Base-by-base conservation (phyloP, 306 rosid genomes). In the Lotus japonicus region DNA sequence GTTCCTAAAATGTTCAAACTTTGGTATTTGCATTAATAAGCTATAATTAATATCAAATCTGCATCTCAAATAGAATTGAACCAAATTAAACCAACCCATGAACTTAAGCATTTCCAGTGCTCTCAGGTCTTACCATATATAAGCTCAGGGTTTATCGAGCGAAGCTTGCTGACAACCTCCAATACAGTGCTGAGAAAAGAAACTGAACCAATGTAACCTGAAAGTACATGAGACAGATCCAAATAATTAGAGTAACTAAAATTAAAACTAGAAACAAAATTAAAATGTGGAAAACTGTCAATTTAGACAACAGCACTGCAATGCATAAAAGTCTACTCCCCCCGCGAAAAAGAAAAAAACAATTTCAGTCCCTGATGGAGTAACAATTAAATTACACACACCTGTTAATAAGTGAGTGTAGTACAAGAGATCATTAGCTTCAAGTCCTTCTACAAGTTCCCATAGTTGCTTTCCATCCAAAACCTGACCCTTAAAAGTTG, bases 181-280 rank as follows among this genome's bases (percentile, higher is more conserved):
- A 88, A 78, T 36, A 91, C 85, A 12, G 87, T 78, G 79, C 62
- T 78, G 57, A 91, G 83, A 77, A 91, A 91, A 57, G 97, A 88
- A 75, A 84, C 97, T 31, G 96, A 89, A 75, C 96, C 96, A 59
- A 89, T 90, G 77, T 90, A 90, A 68, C 97, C 97, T 90, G 88
- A 72, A 73, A 71, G 11, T 31, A 56, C 57, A 51, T 1, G 16
- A 46, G 57, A 45, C 28, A 45, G 31, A 14, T 46, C 43, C 70
- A 64, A 64, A 64, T 21, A 45, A 39, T 45, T n/a, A 64, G 57
- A 46, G 23, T 45, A 64, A 45, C 42, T 16, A 67, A 42, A 64
- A 45, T 50, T 16, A 72, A 35, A 64, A 45, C 21, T 11, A 12
- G 33, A 23, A 63, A 45, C 60, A 42, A 59, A 43, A 19, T 35